Conservation (phyloP, 306 rosid genomes). For the Delonix regia region DNA sequence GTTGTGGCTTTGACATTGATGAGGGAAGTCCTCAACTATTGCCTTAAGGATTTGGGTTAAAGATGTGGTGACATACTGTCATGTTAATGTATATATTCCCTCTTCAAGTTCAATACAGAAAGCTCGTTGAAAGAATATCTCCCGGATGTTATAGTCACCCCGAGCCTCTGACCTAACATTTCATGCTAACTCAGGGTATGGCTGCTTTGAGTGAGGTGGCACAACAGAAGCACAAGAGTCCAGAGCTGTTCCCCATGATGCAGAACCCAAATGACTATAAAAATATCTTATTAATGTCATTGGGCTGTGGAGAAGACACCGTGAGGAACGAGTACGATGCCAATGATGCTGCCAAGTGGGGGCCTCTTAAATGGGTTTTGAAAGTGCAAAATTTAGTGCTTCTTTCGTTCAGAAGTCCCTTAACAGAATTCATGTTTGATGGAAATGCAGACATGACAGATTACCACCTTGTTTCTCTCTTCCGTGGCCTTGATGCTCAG, state of each 20-base stretch:
- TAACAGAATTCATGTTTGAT: conserved; percentile 12
- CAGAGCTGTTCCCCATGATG: conserved; percentile 33
- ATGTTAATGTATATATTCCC: too few relatives aligned
- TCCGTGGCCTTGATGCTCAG: not conserved
- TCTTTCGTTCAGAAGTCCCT: conserved; percentile 26
- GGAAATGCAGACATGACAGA: conserved; percentile 23
- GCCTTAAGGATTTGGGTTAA: too few relatives aligned
- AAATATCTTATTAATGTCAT: conserved; percentile 46
- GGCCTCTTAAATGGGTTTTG: conserved; percentile 36
- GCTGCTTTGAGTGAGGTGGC: conserved; percentile 53
- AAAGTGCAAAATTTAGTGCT: too few relatives aligned
- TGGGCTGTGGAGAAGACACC: conserved; percentile 53
- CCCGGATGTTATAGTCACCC: too few relatives aligned
- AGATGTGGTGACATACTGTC: too few relatives aligned
- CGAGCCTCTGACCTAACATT: too few relatives aligned
- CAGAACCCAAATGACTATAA: conserved; percentile 39
- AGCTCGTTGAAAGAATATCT: too few relatives aligned
- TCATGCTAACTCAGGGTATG: too few relatives aligned
- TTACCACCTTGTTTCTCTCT: conserved; percentile 8
- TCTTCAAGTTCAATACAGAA: too few relatives aligned
- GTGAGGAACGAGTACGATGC: conserved; percentile 28
- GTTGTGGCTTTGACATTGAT: too few relatives aligned
- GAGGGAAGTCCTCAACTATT: too few relatives aligned
- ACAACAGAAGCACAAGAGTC: conserved; percentile 31
- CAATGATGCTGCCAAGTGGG: conserved; percentile 45